Evolutionary conservation across 805 yeast genomes (phyloP), one percentile per base, ranked within the genome.

Genomic region (Cyberlindnera xylosilytica): DNA sequence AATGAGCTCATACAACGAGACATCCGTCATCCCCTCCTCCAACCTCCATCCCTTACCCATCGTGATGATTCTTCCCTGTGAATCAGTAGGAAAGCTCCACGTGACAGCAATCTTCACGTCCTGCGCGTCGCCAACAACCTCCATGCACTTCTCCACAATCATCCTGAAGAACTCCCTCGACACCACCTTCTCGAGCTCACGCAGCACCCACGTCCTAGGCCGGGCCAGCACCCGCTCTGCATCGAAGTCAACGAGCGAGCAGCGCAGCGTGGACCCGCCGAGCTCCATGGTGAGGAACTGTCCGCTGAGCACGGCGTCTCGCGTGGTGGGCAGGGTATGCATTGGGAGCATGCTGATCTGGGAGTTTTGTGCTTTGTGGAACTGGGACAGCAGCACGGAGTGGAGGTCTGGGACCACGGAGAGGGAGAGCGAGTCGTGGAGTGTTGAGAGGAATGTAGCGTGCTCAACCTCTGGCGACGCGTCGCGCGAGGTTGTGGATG

Each of bases 1-100:
- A 30, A 81, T 50, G 7, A 80, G 47, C 2, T 47, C 39, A 36
- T 69, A 68, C 26, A 81, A 55, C 42, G 76, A 73, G 19, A 58
- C 44, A 29, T 68, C 64, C 41, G 60, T 57, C 7, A 75, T 53
- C 16, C 74, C 79, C 1, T 34, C 34, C 6, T 68, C 51, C 40
- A 81, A 54, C 10, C 55, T 52, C 64, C 73, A 82, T 1, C 87
- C 87, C 60, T 83, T 83, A n/a, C 82, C 78, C 61, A 79, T 77
- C 30, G 70, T 68, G 15, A 66, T 60, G 30, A 83, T 69, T 32
- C 62, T 30, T 63, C 64, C 51, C 0, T 65, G 57, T 40, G 71
- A 68, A 20, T 63, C 63, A 26, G 76, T 58, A 0, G 84, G 81
- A 57, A 79, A 79, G 6, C 79, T 73, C 81, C 82, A 76, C 5